Evolutionary conservation across 768 basidiomycete species (phyloP).

Genomic region (Collybia nuda): DNA sequence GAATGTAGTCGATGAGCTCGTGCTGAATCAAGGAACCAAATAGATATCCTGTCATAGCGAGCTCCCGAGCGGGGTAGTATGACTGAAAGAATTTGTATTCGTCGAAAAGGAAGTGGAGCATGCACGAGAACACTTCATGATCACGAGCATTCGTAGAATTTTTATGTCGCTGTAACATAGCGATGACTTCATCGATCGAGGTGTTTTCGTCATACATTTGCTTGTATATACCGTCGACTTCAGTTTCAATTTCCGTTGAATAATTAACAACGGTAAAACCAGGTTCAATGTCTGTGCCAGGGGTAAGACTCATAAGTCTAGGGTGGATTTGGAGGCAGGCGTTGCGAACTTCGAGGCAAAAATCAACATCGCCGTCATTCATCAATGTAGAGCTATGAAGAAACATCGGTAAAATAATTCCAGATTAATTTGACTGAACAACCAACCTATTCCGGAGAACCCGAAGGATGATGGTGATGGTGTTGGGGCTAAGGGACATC

Average conservation of each 20-base stretch:
- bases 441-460: conserved; percentile 82
- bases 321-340: conserved; percentile 94
- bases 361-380: conserved; percentile 76
- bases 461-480: conserved; percentile 90
- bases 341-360: conserved; percentile 90
- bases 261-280: conserved; percentile 90
- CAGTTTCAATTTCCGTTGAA: conserved; percentile 83
- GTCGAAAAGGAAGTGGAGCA: conserved; percentile 99
- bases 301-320: conserved; percentile 90
- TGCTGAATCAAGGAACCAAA: conserved; percentile 96
- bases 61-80: conserved; percentile 90
- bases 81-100: conserved; percentile 99
- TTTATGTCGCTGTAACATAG: conserved; percentile 83
- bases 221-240: conserved; percentile 95
- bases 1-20: conserved; percentile 89
- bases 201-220: conserved; percentile 98
- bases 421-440: neutral
- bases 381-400: conserved; percentile 64
- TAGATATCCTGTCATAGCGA: conserved; percentile 93
- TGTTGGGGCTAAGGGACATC: conserved; percentile 84
- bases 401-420: conserved; percentile 6
- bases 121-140: conserved; percentile 98
- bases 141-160: conserved; percentile 80
- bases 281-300: conserved; percentile 84
- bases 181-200: conserved; percentile 91